Conservation (phyloP, 177 flowering plant genomes). For the Vitis hybrid region DNA sequence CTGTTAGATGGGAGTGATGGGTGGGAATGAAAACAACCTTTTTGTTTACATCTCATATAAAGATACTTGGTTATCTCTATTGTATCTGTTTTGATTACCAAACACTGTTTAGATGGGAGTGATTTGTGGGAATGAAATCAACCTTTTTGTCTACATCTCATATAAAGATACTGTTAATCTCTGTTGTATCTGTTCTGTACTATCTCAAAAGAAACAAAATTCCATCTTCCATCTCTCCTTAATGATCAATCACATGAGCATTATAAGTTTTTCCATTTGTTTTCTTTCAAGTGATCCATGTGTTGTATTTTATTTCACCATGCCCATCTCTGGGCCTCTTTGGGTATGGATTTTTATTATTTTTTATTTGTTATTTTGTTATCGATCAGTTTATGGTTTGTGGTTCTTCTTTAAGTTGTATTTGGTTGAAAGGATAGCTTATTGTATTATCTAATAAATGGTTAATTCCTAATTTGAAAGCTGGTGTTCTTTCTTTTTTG, state of each 20-base stretch:
- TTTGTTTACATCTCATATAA: too few relatives aligned
- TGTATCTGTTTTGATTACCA: too few relatives aligned
- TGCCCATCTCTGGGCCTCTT: too few relatives aligned
- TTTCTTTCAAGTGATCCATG: background rate
- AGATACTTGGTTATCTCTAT: too few relatives aligned
- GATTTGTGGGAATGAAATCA: too few relatives aligned
- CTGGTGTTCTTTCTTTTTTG: background rate
- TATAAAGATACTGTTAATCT: background rate
- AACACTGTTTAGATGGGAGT: too few relatives aligned
- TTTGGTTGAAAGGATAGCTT: background rate
- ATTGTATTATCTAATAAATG: background rate
- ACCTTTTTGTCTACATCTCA: background rate
- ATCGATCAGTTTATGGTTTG: too few relatives aligned
- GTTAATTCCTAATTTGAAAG: too few relatives aligned
- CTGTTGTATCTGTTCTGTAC: background rate
- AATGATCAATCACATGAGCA: background rate
- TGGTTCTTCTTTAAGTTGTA: too few relatives aligned
- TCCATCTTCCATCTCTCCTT: background rate
- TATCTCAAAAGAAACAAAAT: background rate
- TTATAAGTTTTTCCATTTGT: background rate
- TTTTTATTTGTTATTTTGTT: background rate
- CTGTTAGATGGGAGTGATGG: too few relatives aligned
- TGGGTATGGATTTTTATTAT: background rate
- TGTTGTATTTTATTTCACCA: too few relatives aligned
- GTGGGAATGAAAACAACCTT: too few relatives aligned